Percentiles rank a stretch among this genome's conserved stretches.
These are phyloP conservation scores for Lepidium africanum DNA, from an alignment of 345 rosid species.

Conservation along the genomic window DNA sequence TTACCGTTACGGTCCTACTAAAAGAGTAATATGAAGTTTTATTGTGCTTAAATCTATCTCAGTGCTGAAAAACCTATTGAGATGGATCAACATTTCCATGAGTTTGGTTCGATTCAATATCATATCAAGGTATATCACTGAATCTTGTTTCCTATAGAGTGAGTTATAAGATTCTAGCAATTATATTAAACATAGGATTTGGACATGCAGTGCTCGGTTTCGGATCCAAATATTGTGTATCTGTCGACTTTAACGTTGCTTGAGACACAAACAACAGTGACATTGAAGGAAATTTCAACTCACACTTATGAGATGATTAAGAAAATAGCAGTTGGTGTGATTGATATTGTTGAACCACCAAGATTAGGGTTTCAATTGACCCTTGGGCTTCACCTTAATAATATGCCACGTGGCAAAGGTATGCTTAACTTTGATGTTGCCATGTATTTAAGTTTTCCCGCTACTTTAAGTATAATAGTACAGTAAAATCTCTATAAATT, in stretches of 20 bases:
- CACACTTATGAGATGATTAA: slow-evolving; percentile 36
- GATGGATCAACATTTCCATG: slow-evolving; percentile 65
- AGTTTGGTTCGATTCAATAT: slow-evolving; percentile 76
- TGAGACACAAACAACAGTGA: slow-evolving; percentile 42
- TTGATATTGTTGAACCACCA: slow-evolving; percentile 70
- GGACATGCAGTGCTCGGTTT: slow-evolving; percentile 46
- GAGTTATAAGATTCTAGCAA: too few relatives aligned
- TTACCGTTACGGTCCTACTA: neutral
- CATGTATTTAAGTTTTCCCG: neutral
- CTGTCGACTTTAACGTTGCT: slow-evolving; percentile 59
- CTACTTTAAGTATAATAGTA: neutral
- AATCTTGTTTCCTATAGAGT: neutral
- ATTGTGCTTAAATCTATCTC: slow-evolving; percentile 21
- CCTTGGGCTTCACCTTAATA: slow-evolving; percentile 46
- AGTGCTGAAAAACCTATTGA: slow-evolving; percentile 58
- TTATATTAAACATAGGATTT: neutral
- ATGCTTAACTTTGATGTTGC: neutral
- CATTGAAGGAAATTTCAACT: slow-evolving; percentile 36
- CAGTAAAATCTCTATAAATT: too few relatives aligned
- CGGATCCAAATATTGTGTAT: slow-evolving; percentile 40
- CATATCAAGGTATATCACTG: slow-evolving; percentile 53
- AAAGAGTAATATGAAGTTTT: neutral
- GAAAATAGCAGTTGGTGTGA: slow-evolving; percentile 41
- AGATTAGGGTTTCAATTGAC: slow-evolving; percentile 81
- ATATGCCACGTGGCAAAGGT: slow-evolving; percentile 66